These are phyloP conservation scores for Hibiscus tridactylites DNA, from an alignment of 345 rosid species.

Conservation along the genomic window DNA sequence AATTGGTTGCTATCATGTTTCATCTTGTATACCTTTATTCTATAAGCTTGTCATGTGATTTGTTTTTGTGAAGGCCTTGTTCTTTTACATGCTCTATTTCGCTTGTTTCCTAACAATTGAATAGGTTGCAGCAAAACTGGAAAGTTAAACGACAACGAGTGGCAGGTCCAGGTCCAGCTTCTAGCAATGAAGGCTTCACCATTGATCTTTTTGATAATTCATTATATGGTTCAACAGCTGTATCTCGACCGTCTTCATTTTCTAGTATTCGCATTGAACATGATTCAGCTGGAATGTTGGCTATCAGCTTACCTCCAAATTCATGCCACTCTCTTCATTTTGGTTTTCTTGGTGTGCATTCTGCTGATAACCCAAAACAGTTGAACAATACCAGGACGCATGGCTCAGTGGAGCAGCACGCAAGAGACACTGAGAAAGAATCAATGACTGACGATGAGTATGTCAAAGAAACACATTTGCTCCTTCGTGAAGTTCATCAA, in stretches of 20 bases:
- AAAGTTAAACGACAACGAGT: conserved; percentile 86
- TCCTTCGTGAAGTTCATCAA: conserved; percentile 66
- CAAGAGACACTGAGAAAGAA: conserved; percentile 34
- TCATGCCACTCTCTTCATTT: conserved; percentile 63
- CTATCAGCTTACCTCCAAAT: conserved; percentile 69
- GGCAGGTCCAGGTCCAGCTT: conserved; percentile 43
- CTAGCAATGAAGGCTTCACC: conserved; percentile 78
- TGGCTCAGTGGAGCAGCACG: conserved; percentile 16
- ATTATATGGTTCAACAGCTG: conserved; percentile 36
- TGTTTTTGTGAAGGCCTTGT: neutral
- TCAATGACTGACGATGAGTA: conserved; percentile 45
- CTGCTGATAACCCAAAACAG: conserved; percentile 21
- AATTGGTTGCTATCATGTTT: neutral
- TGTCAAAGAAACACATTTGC: conserved; percentile 55
- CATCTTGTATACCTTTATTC: conserved; percentile 2
- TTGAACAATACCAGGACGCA: conserved; percentile 24
- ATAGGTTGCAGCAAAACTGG: conserved; percentile 99
- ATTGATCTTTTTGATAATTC: conserved; percentile 78
- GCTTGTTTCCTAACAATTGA: conserved; percentile 20
- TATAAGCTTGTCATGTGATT: neutral
- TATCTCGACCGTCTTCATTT: conserved; percentile 48
- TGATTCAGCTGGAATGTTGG: conserved; percentile 87
- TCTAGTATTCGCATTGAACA: conserved; percentile 71
- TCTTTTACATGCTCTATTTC: conserved; percentile 4
- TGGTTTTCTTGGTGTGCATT: conserved; percentile 60